These are phyloP conservation scores for Xylaria sp. DNA, from an alignment of 495 filamentous ascomycete genomes.

Conservation along the genomic window DNA sequence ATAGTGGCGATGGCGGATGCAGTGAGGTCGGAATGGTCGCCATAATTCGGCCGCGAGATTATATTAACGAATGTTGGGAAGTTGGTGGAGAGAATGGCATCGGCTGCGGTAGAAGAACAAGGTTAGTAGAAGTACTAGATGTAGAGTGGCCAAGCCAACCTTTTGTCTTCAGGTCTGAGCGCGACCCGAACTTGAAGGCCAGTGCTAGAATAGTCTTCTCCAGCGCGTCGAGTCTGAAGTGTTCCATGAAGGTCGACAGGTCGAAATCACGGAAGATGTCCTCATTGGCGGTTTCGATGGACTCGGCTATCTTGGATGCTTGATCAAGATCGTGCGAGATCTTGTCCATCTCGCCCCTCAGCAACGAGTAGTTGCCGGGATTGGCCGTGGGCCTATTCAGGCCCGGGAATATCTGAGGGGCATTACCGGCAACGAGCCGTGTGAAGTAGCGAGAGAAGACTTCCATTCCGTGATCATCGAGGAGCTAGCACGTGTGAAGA, in stretches of 20 bases:
- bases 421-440: slow-evolving; percentile 84
- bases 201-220: slow-evolving; percentile 88
- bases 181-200: slow-evolving; percentile 81
- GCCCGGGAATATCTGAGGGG: slow-evolving; percentile 82
- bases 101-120: slow-evolving; percentile 61
- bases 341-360: slow-evolving; percentile 86
- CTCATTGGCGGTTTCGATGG: slow-evolving; percentile 80
- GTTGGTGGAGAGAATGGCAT: slow-evolving; percentile 79
- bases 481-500: slow-evolving; percentile 63
- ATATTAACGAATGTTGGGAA: slow-evolving; percentile 76
- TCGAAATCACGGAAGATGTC: slow-evolving; percentile 96
- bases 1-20: slow-evolving; percentile 74
- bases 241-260: slow-evolving; percentile 87
- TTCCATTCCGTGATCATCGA: slow-evolving; percentile 97
- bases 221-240: slow-evolving; percentile 88
- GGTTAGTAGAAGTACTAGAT: slow-evolving; percentile 32
- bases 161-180: slow-evolving; percentile 84
- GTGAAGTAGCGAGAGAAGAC: slow-evolving; percentile 92
- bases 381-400: slow-evolving; percentile 72
- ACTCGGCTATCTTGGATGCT: slow-evolving; percentile 88
- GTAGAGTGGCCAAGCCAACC: slow-evolving; percentile 58
- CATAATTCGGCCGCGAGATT: slow-evolving; percentile 62
- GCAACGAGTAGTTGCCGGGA: slow-evolving; percentile 78
- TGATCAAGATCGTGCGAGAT: slow-evolving; percentile 79
- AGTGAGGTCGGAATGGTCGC: slow-evolving; percentile 66